Evolutionary conservation across 2,329 filamentous ascomycete species (phyloP).

Genomic region (Fonsecaea erecta): DNA sequence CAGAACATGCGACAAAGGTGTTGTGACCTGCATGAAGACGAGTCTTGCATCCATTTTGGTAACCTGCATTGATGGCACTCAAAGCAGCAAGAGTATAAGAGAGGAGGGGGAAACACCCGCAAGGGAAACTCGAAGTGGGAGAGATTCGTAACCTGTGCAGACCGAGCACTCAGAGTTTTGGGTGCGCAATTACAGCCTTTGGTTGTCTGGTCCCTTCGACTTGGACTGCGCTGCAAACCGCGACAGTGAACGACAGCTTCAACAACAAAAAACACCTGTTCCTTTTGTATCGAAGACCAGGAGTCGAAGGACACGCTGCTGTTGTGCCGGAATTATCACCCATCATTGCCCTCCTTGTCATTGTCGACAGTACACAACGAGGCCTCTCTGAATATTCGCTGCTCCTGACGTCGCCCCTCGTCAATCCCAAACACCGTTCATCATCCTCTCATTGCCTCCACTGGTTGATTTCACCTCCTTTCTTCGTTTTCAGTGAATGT

Average conservation of each 20-base stretch:
- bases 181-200: not conserved
- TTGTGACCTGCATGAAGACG: not conserved
- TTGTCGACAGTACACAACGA: not conserved
- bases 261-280: not conserved
- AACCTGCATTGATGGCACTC: not conserved
- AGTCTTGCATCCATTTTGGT: not conserved
- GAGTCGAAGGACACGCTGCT: not conserved
- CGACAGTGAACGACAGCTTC: not conserved
- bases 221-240: not conserved
- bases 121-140: not conserved
- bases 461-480: not conserved
- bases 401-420: not conserved
- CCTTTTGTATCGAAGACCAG: not conserved
- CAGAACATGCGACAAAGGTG: not conserved
- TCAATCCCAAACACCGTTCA: not conserved
- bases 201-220: not conserved
- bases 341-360: not conserved
- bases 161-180: not conserved
- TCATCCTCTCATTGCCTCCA: not conserved
- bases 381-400: not conserved
- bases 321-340: not conserved
- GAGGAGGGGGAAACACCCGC: not conserved
- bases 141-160: not conserved
- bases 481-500: not conserved
- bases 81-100: not conserved